Conservation (phyloP, 2,329 filamentous ascomycete species). For the Cercospora sesami region DNA sequence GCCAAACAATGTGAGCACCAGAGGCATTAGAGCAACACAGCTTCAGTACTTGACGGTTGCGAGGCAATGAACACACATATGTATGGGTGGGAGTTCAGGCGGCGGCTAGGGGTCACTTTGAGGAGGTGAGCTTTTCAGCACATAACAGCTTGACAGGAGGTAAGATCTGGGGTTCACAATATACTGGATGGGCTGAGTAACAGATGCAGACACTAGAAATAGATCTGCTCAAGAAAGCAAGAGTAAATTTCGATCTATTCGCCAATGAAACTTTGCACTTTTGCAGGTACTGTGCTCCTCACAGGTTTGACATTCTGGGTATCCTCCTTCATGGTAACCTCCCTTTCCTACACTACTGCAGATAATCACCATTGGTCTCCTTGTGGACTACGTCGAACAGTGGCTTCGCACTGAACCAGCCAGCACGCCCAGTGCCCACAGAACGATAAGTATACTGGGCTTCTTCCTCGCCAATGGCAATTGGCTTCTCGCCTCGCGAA, state of each 20-base stretch:
- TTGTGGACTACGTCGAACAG: conserved; percentile 68
- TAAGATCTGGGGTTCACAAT: background rate
- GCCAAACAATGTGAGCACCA: background rate
- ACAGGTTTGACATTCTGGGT: background rate
- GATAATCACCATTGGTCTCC: conserved; percentile 59
- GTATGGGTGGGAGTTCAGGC: background rate
- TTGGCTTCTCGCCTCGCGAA: conserved; percentile 62
- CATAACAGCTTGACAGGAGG: background rate
- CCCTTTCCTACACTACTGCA: conserved; percentile 38
- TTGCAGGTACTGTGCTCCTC: background rate
- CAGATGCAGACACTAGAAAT: background rate
- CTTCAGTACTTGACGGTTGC: background rate
- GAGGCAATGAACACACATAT: background rate
- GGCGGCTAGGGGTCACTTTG: background rate
- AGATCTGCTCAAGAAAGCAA: background rate
- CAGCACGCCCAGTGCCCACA: conserved; percentile 61
- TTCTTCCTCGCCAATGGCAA: conserved; percentile 68
- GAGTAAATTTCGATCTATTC: background rate
- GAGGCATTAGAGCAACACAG: background rate
- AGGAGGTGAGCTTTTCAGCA: background rate
- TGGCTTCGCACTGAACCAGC: conserved; percentile 71
- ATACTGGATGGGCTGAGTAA: background rate
- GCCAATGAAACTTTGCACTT: background rate
- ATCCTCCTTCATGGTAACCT: background rate
- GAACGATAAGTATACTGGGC: conserved; percentile 67